Conservation (phyloP, 192 early-diverging fungal genomes). For the Podila clonocystis region DNA sequence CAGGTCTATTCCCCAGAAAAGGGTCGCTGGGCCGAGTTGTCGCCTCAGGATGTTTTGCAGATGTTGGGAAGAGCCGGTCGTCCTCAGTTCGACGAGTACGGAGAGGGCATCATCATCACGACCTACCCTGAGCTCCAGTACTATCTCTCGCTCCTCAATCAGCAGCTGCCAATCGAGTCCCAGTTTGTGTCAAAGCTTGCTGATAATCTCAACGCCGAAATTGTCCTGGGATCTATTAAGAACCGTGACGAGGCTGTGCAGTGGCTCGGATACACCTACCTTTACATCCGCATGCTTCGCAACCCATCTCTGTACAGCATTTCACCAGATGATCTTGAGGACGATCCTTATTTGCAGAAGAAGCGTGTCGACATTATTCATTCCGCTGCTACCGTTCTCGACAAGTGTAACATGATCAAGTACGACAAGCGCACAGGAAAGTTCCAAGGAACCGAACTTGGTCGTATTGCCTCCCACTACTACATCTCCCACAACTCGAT, state of each 20-base stretch:
- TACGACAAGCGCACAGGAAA: slow-evolving; percentile 94
- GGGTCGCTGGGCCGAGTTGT: slow-evolving; percentile 94
- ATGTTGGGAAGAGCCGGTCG: slow-evolving; percentile 98
- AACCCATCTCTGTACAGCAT: slow-evolving; percentile 91
- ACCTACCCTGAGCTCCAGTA: slow-evolving; percentile 92
- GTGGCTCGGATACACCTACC: slow-evolving; percentile 96
- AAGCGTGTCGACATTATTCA: slow-evolving; percentile 93
- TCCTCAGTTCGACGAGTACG: slow-evolving; percentile 94
- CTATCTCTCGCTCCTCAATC: slow-evolving; percentile 93
- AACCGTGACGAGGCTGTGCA: slow-evolving; percentile 94
- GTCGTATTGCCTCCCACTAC: slow-evolving; percentile 96
- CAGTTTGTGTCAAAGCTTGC: slow-evolving; percentile 89
- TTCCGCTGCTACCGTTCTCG: slow-evolving; percentile 84
- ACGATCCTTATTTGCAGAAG: slow-evolving; percentile 83
- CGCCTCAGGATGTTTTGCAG: slow-evolving; percentile 97
- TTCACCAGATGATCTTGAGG: slow-evolving; percentile 70
- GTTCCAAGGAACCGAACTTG: slow-evolving; percentile 90
- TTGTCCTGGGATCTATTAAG: slow-evolving; percentile 91
- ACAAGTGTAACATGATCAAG: slow-evolving; percentile 93
- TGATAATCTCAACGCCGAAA: slow-evolving; percentile 96
- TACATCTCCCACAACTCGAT: slow-evolving; percentile 94
- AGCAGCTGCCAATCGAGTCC: slow-evolving; percentile 97
- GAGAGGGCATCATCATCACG: slow-evolving; percentile 98
- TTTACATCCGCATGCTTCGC: slow-evolving; percentile 96
- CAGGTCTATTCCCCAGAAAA: slow-evolving; percentile 97